These are phyloP conservation scores for Striga asiatica DNA, from an alignment of 257 asterid genomes.

Conservation along the genomic window DNA sequence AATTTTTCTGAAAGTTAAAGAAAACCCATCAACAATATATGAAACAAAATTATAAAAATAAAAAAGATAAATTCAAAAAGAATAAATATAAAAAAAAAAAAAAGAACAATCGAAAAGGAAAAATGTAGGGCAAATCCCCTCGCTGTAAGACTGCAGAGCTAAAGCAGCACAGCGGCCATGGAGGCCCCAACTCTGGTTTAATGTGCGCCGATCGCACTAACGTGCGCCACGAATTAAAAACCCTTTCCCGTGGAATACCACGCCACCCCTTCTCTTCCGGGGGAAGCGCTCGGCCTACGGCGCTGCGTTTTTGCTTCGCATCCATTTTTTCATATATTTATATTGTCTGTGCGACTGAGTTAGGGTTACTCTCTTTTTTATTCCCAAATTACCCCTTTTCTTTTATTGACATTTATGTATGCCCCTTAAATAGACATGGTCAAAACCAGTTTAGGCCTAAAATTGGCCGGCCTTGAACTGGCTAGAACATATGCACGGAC, in stretches of 20 bases:
- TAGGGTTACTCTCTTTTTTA: neutral
- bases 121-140: slow-evolving; percentile 42
- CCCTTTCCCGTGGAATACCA: slow-evolving; percentile 78
- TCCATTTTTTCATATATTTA: neutral
- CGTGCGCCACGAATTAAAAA: slow-evolving; percentile 60
- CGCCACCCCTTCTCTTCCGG: slow-evolving; percentile 51
- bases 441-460: too few species aligned
- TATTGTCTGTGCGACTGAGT: neutral
- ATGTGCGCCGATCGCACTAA: slow-evolving; percentile 60
- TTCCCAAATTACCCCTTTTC: neutral
- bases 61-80: neutral
- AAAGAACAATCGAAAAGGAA: neutral
- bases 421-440: neutral
- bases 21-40: too few species aligned
- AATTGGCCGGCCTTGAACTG: too few species aligned
- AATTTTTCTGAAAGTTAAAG: too few species aligned
- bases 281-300: slow-evolving; percentile 87
- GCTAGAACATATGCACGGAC: too few species aligned
- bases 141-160: slow-evolving; percentile 37
- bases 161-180: slow-evolving; percentile 43
- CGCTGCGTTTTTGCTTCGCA: slow-evolving; percentile 18
- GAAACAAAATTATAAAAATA: too few species aligned
- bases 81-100: neutral
- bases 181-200: slow-evolving; percentile 25
- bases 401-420: neutral